phyloP scores from a whole-genome alignment of 2,329 filamentous ascomycete species.

The Myriosclerotinia scirpicola region DNA sequence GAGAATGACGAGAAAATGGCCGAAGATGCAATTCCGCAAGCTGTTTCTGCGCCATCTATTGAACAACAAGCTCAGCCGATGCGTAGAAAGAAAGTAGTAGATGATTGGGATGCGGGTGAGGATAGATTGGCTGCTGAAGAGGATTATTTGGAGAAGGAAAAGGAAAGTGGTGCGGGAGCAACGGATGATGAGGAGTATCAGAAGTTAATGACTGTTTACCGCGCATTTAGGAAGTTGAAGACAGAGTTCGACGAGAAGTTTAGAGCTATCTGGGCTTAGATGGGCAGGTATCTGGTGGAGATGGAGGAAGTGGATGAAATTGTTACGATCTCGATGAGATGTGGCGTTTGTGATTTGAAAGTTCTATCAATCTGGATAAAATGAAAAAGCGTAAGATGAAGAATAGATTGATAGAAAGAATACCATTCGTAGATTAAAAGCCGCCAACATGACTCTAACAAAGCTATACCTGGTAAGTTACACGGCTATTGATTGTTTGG shows the following conservation, averaged over 20 bases:
- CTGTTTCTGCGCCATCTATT: slow-evolving; percentile 12
- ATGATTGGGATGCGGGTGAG: slow-evolving; percentile 51
- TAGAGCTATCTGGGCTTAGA: slow-evolving; percentile 37
- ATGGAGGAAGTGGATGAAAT: neutral
- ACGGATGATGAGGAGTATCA: slow-evolving; percentile 45
- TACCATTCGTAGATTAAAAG: neutral
- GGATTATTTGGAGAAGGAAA: slow-evolving; percentile 39
- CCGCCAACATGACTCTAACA: neutral
- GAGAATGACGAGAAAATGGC: slow-evolving; percentile 41
- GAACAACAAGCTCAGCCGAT: slow-evolving; percentile 24
- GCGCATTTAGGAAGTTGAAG: slow-evolving; percentile 57
- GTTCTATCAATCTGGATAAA: neutral
- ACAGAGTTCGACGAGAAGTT: slow-evolving; percentile 65
- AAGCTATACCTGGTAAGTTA: neutral
- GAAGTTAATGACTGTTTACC: slow-evolving; percentile 55
- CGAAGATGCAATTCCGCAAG: slow-evolving; percentile 31
- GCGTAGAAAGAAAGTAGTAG: slow-evolving; percentile 44
- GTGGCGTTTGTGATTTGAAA: neutral
- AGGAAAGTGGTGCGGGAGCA: slow-evolving; percentile 39
- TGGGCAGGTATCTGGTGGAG: neutral
- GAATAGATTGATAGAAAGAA: neutral
- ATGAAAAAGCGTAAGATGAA: neutral
- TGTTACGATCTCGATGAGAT: neutral
- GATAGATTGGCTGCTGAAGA: slow-evolving; percentile 44
- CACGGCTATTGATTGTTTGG: neutral